Base-by-base conservation (phyloP, 176 grass and related monocot genomes). In the Neostapfia colusana region DNA sequence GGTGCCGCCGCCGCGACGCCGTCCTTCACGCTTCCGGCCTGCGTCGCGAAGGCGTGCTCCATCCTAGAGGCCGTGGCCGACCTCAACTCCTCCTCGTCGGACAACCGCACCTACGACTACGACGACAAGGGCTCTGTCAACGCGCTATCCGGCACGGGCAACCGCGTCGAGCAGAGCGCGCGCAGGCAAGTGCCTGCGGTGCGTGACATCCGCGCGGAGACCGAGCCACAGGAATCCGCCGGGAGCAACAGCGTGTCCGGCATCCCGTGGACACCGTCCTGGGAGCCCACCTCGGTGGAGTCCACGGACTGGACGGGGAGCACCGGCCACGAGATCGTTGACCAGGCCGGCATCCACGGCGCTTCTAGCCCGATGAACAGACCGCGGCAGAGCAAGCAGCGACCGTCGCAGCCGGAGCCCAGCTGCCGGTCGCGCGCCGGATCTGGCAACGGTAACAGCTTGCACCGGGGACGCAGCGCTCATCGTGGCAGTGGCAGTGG, bases 31-130 rank as follows among this genome's bases (percentile, higher is more conserved):
- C 86, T 98, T 41, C 95, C 95, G 13, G 85, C 85, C 14, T 92
- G 91, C 43, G 84, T 98, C 25, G 91, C 91, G 45, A 98, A 98
- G 85, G 91, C 91, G 40, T 88, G 87, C 36, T 95, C 91, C 50
- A 98, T 98, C 72, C 65, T 95, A 0, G 89, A 98, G 34, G 95
- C 95, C 28, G 95, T 95, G 58, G 95, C 91, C 3, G 89, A 98
- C 54, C 88, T 98, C 74, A 90, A 94, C 82, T 95, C 87, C 8
- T 31, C 55, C 10, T 58, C 87, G 2, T 88, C 89, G 6, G 85
- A 77, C 40, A 85, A 76, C 87, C 51, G 65, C 44, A 8, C 53
- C 76, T 14, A 25, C 58, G 67, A 53, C 6, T 23, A 15, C 34
- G 67, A 87, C 72, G 81, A 87, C 63, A 84, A 70, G 20, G 80